Base-by-base conservation (phyloP, 176 grass and related monocot genomes). In the Raddia distichophylla region DNA sequence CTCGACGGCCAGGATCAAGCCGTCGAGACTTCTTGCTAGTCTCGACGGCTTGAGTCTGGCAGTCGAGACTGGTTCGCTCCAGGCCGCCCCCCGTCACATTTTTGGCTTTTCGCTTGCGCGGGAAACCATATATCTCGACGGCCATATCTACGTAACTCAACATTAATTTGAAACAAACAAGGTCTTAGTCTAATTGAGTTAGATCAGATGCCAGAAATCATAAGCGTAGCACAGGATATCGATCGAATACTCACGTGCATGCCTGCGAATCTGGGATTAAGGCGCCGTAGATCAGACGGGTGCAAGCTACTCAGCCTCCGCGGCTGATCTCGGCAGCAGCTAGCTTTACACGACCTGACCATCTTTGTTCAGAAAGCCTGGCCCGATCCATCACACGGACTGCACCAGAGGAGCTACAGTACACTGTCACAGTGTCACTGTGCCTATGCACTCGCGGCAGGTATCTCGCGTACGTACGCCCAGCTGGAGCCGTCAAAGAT, bases 401-500 rank as follows among this genome's bases (percentile, higher is more conserved):
- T 43, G 64, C 37, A 15, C 40, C 70, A 57, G 5, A 42, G 75
- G 4, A 17, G 82, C 56, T 47, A 85, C 82, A 85, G 71, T 58
- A 3, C 47, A 48, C 45, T 46, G 70, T 19, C 37, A 47, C 53
- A 84, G 46, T 62, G 37, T 19, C 37, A 47, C 53, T 88, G 46
- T 62, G 37, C 64, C 73, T 60, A 49, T 52, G 57, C 58, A 35
- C 43, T 66, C 64, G 64, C 64, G 64, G 55, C 48, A 64, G 34
- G 64, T 63, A 54, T 82, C 80, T 82, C 80, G 18, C 15, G 12
- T 42, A 22, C 15, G 12, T 42, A 22, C 67, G 3, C 55, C 2
- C 6, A 44, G 33, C 44, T 61, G 7, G 48, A 35, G 35, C 15
- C 83, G 87, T 89, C 87, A 86, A 89, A 82, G 42, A 86, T 73